A percentile compares a stretch with the other conserved stretches of the same genome.
These are phyloP conservation scores for Juglanconis juglandina DNA, from an alignment of 2,329 filamentous ascomycete genomes.

Conservation along the genomic window DNA sequence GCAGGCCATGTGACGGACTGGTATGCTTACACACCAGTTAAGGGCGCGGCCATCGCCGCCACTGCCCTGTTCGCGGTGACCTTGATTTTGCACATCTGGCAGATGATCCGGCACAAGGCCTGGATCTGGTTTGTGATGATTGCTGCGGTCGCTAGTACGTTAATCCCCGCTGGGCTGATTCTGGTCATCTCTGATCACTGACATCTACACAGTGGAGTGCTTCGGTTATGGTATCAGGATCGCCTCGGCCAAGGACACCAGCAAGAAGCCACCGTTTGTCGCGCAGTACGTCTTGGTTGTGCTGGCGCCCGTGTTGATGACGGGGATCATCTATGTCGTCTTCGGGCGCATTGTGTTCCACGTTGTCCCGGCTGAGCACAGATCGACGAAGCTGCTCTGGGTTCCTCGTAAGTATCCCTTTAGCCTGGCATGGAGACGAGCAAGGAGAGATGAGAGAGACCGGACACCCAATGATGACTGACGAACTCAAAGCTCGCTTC, in stretches of 20 bases:
- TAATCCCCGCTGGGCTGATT: neutral
- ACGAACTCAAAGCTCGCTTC: slow-evolving; percentile 25
- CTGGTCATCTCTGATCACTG: neutral
- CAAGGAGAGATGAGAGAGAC: slow-evolving; percentile 26
- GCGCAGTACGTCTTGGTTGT: slow-evolving; percentile 36
- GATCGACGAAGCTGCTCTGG: slow-evolving; percentile 34
- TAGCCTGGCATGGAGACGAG: slow-evolving; percentile 1
- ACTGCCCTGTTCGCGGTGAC: slow-evolving; percentile 25
- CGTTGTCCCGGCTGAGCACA: slow-evolving; percentile 30
- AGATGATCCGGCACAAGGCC: slow-evolving; percentile 25
- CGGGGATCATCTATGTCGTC: slow-evolving; percentile 35
- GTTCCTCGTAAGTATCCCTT: slow-evolving; percentile 25
- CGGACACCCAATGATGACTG: slow-evolving; percentile 21
- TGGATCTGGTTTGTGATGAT: slow-evolving; percentile 31
- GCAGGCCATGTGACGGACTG: slow-evolving; percentile 15
- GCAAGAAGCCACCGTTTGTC: slow-evolving; percentile 27
- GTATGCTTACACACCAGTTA: slow-evolving; percentile 25
- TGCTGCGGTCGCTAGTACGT: slow-evolving; percentile 26
- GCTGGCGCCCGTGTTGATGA: slow-evolving; percentile 37
- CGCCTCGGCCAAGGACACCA: slow-evolving; percentile 26
- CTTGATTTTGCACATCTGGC: slow-evolving; percentile 22
- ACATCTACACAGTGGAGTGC: slow-evolving; percentile 31
- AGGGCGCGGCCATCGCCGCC: slow-evolving; percentile 24
- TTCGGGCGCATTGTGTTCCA: slow-evolving; percentile 38
- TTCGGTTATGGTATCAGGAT: slow-evolving; percentile 33